Evolutionary conservation across 352 stramenopile species (phyloP).

Genomic region (Thraustochytrium striatum): DNA sequence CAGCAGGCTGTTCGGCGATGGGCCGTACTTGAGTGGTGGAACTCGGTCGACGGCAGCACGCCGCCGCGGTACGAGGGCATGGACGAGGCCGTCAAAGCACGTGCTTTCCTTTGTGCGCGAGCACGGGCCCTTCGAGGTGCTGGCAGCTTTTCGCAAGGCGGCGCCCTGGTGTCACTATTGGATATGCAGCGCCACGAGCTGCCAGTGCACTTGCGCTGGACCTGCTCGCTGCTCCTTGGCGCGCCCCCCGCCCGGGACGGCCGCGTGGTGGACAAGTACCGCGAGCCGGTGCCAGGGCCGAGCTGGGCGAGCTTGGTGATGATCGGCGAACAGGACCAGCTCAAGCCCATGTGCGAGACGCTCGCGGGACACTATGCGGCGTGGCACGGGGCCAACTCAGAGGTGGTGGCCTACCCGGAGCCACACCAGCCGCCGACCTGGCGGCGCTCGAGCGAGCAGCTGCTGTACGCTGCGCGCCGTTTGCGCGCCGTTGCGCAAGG

Average conservation of each 20-base stretch:
- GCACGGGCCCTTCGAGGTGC: slow-evolving; percentile 68
- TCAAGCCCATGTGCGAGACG: background rate
- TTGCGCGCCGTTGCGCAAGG: background rate
- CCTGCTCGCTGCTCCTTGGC: slow-evolving; percentile 12
- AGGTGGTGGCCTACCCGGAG: slow-evolving; percentile 25
- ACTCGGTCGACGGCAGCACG: slow-evolving; percentile 16
- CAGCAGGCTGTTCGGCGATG: slow-evolving; percentile 60
- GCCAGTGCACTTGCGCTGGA: slow-evolving; percentile 43
- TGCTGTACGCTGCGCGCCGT: background rate
- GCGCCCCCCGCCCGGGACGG: background rate
- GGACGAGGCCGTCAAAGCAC: slow-evolving; percentile 60
- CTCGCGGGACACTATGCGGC: slow-evolving; percentile 21
- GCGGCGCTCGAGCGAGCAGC: background rate
- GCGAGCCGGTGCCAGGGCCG: background rate
- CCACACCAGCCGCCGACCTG: slow-evolving; percentile 15
- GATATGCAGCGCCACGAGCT: slow-evolving; percentile 45
- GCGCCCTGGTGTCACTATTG: slow-evolving; percentile 62
- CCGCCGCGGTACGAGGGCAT: slow-evolving; percentile 54
- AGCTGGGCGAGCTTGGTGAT: slow-evolving; percentile 1
- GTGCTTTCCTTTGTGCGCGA: slow-evolving; percentile 63
- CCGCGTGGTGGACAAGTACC: too few relatives aligned
- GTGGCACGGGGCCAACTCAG: background rate
- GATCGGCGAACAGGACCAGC: slow-evolving; percentile 11
- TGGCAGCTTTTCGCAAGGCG: slow-evolving; percentile 73
- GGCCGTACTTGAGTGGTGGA: slow-evolving; percentile 72